Evolutionary conservation across 2,329 filamentous ascomycete species (phyloP), one percentile per base, ranked within the genome.

Genomic region (Beauveria scarabaeidicola): DNA sequence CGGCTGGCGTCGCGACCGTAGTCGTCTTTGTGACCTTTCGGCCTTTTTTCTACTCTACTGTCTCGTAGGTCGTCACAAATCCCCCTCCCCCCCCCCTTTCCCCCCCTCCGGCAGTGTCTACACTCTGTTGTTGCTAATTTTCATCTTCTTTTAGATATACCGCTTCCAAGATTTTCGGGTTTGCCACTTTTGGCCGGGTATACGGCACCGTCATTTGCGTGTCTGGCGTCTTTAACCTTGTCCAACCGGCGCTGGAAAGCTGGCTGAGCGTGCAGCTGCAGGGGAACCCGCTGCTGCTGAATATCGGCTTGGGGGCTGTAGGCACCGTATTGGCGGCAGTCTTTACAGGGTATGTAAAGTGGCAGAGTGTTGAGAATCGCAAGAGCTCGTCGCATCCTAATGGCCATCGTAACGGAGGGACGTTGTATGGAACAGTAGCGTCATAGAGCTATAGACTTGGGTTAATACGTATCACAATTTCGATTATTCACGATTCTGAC

Each of bases 161-260:
- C 13, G 57, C 36, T 17, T 58, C 40, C 29, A 91, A 91, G 69
- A 87, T 91, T 2, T 91, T 91, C 65, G 89, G 88, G 3, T 91
- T 91, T 68, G 80, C 83, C n/a, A 90, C 88, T 0, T 91, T 91
- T 63, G 88, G 88, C 11, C 89, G 89, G 62, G 87, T 92, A 15
- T 91, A 91, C 69, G 89, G 89, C 15, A 79, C 88, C 4, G 82
- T 91, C 59, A 89, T 89, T 57, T 90, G 87, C 67, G 70, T 88
- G 5, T 87, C 88, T 0, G 89, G 89, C 2, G 65, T 91, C 0
- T 79, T 88, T 62, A 90, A 90, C 69, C 87, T 91, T 68, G 76
- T 80, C 0, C 88, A 91, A 70, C 83, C 84, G 0, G 87, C 81
- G 0, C 75, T 92, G 44, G 88, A 91, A 66, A 80, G 84, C 0